phyloP scores from a whole-genome alignment of 108 stramenopile species.

The Cyclotella distinguenda region DNA sequence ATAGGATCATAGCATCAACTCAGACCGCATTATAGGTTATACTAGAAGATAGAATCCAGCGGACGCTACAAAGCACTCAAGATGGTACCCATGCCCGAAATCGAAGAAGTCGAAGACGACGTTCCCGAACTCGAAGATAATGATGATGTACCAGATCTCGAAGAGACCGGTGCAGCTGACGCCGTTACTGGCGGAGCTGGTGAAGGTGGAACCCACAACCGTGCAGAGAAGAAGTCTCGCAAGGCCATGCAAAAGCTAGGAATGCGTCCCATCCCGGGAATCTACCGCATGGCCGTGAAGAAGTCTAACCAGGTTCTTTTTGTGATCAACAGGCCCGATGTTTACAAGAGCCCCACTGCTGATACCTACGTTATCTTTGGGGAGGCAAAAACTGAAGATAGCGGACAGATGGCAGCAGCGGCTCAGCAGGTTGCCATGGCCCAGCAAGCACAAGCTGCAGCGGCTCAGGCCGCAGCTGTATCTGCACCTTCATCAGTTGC shows the following conservation, averaged over 20 bases:
- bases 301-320: conserved; percentile 96
- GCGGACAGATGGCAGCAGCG: conserved; percentile 69
- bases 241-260: conserved; percentile 98
- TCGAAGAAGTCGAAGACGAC: conserved; percentile 79
- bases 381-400: conserved; percentile 98
- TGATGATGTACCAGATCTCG: conserved; percentile 56
- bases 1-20: too few relatives aligned
- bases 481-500: conserved; percentile 40
- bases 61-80: conserved; percentile 6
- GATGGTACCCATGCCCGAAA: conserved; percentile 52
- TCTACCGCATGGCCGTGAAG: conserved; percentile 96
- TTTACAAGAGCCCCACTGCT: conserved; percentile 88
- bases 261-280: conserved; percentile 92
- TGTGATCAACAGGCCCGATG: conserved; percentile 95
- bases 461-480: conserved; percentile 19
- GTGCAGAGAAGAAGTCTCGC: conserved; percentile 98
- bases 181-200: conserved; percentile 47
- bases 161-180: conserved; percentile 46
- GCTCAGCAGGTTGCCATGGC: conserved; percentile 77
- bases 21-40: too few relatives aligned
- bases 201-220: conserved; percentile 73
- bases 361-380: conserved; percentile 99
- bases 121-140: conserved; percentile 77
- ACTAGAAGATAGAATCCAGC: too few relatives aligned
- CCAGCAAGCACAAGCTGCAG: conserved; percentile 49